Evolutionary conservation across 768 basidiomycete genomes (phyloP).

Genomic region (Coprinellus micaceus): DNA sequence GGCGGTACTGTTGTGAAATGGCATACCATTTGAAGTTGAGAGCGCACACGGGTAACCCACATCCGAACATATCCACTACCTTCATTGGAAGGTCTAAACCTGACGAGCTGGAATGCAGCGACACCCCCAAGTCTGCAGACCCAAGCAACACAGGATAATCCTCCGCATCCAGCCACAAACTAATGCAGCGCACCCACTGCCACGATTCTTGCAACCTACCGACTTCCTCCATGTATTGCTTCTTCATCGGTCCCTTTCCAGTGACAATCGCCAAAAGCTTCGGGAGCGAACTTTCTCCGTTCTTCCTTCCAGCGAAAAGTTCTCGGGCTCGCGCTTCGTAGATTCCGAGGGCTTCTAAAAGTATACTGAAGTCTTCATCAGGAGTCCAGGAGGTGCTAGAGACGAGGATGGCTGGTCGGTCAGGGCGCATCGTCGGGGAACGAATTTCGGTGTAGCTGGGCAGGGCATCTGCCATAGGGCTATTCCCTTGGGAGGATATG

Average conservation of each 20-base stretch:
- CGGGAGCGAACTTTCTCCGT: conserved; percentile 44
- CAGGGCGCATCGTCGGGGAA: conserved; percentile 51
- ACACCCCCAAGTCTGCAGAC: conserved; percentile 88
- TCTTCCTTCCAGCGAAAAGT: conserved; percentile 12
- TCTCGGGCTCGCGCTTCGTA: conserved; percentile 63
- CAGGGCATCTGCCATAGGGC: not conserved
- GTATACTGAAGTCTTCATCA: conserved; percentile 90
- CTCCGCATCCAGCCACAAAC: conserved; percentile 83
- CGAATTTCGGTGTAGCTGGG: conserved; percentile 32
- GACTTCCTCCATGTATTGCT: conserved; percentile 70
- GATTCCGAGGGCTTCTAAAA: conserved; percentile 65
- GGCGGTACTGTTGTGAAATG: not conserved
- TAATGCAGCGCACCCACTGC: conserved; percentile 74
- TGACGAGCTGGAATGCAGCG: conserved; percentile 86
- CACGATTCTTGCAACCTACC: conserved; percentile 60
- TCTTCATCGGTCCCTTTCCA: conserved; percentile 80
- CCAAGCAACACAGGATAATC: conserved; percentile 93
- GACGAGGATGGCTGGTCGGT: conserved; percentile 82
- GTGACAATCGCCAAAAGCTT: conserved; percentile 83
- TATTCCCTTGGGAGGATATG: not conserved
- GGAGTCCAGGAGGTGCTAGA: conserved; percentile 97
- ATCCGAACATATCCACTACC: conserved; percentile 99
- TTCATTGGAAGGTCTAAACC: conserved; percentile 97
- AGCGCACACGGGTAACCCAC: conserved; percentile 90
- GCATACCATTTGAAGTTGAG: conserved; percentile 81